Conservation (phyloP, 192 early-diverging fungal species). For the Coemansia sp. region DNA sequence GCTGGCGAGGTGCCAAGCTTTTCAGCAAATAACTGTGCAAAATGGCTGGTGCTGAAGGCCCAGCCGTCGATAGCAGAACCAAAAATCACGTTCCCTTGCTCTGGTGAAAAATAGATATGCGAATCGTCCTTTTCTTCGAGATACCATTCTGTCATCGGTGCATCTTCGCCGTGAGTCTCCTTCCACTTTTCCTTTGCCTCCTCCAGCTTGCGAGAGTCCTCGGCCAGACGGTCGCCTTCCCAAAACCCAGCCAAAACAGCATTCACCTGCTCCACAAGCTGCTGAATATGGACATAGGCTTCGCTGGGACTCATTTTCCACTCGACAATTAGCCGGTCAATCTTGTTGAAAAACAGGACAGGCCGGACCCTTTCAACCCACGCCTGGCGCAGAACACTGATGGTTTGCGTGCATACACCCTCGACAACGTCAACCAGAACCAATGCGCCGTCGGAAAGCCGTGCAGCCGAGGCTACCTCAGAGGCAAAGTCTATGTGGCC, state of each 20-base stretch:
- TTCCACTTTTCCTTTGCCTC: slow-evolving; percentile 60
- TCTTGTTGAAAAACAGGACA: slow-evolving; percentile 97
- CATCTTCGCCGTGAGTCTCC: slow-evolving; percentile 58
- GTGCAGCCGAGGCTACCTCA: slow-evolving; percentile 98
- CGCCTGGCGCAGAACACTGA: slow-evolving; percentile 93
- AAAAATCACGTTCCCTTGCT: slow-evolving; percentile 96
- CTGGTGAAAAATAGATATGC: slow-evolving; percentile 93
- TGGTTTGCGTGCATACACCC: slow-evolving; percentile 99
- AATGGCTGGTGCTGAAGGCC: slow-evolving; percentile 94
- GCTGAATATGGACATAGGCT: slow-evolving; percentile 89
- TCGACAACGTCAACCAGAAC: slow-evolving; percentile 97
- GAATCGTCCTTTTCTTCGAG: slow-evolving; percentile 91
- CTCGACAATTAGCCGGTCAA: slow-evolving; percentile 94
- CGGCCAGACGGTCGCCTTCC: slow-evolving; percentile 82
- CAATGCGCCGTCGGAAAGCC: slow-evolving; percentile 92
- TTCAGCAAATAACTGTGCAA: slow-evolving; percentile 86
- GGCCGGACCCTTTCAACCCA: slow-evolving; percentile 90
- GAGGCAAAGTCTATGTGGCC: slow-evolving; percentile 98
- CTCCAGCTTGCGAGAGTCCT: slow-evolving; percentile 68
- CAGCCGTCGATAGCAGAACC: slow-evolving; percentile 95
- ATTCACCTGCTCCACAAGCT: slow-evolving; percentile 96
- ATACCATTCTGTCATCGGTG: slow-evolving; percentile 70
- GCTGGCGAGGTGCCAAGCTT: slow-evolving; percentile 64
- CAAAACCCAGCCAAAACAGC: slow-evolving; percentile 94
- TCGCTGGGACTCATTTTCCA: slow-evolving; percentile 88